A percentile compares a stretch with the other conserved stretches of the same genome.
phyloP scores from a whole-genome alignment of 225 moss, liverwort and hornwort genomes.

The Antitrichia curtipendula region DNA sequence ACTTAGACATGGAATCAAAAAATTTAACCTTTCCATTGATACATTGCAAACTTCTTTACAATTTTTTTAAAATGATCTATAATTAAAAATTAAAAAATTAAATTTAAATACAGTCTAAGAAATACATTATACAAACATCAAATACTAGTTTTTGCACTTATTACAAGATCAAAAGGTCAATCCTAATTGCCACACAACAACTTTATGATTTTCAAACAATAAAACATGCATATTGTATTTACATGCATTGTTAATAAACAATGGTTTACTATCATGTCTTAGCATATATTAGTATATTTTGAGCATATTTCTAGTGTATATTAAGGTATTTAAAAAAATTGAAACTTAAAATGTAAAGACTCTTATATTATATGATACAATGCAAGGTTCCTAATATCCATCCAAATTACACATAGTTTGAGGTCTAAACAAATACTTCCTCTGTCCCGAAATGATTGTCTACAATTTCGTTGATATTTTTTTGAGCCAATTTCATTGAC shows the following conservation, averaged over 20 bases:
- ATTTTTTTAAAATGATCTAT: rapidly evolving
- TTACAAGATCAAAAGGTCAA: neutral
- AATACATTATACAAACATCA: neutral
- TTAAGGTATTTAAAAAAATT: neutral
- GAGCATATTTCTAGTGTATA: too few species aligned
- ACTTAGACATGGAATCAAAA: rapidly evolving
- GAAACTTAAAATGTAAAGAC: neutral
- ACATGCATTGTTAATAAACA: neutral
- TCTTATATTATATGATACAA: neutral
- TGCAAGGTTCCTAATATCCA: neutral
- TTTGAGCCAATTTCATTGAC: too few species aligned
- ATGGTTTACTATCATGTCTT: neutral
- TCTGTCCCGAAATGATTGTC: too few species aligned
- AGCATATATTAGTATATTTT: neutral
- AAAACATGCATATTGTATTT: neutral
- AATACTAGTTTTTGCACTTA: neutral
- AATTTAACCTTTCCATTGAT: neutral
- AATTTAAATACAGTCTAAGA: neutral
- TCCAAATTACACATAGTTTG: rapidly evolving
- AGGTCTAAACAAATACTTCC: neutral
- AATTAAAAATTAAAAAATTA: neutral
- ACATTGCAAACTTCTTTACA: neutral
- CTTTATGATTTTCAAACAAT: neutral
- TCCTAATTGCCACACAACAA: neutral
- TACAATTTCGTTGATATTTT: too few species aligned